Percentiles rank a stretch among this genome's conserved stretches.
Conservation (phyloP, 2,329 filamentous ascomycete genomes). For the Fusarium neocosmosporiellum region DNA sequence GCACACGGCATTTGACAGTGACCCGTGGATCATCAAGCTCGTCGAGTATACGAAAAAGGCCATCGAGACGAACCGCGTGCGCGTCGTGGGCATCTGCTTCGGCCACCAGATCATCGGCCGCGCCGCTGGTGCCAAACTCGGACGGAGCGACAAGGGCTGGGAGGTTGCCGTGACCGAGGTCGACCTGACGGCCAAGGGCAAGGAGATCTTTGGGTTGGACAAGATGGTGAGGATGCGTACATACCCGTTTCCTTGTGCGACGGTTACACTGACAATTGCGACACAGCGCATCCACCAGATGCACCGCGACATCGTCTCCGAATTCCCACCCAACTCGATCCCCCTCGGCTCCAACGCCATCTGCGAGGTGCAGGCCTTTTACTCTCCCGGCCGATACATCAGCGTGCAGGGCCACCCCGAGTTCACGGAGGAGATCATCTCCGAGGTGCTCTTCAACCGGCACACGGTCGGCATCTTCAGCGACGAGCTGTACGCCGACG, state of each 20-base stretch:
- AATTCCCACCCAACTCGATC: slow-evolving; percentile 52
- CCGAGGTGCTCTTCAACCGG: slow-evolving; percentile 59
- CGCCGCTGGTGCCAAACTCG: slow-evolving; percentile 53
- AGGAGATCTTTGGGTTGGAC: slow-evolving; percentile 52
- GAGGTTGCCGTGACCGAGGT: slow-evolving; percentile 58
- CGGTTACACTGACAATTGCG: slow-evolving; percentile 63
- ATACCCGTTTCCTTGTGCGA: slow-evolving; percentile 68
- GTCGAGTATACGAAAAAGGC: slow-evolving; percentile 52
- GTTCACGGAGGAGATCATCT: slow-evolving; percentile 55
- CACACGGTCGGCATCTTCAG: slow-evolving; percentile 75
- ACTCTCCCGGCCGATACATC: slow-evolving; percentile 52
- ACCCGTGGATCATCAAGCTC: slow-evolving; percentile 58
- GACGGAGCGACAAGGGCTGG: slow-evolving; percentile 55
- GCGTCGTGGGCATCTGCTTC: slow-evolving; percentile 65
- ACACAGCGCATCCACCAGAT: slow-evolving; percentile 57
- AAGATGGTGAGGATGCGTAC: slow-evolving; percentile 50
- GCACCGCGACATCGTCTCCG: slow-evolving; percentile 58
- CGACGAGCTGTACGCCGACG: slow-evolving; percentile 76
- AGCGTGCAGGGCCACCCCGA: slow-evolving; percentile 62
- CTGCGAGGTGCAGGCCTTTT: slow-evolving; percentile 58
- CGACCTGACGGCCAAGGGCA: slow-evolving; percentile 53
- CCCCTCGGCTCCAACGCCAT: slow-evolving; percentile 55
- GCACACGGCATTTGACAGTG: slow-evolving; percentile 58
- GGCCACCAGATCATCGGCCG: slow-evolving; percentile 61
- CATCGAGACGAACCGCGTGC: slow-evolving; percentile 64